Percentiles rank a stretch among this genome's conserved stretches.
phyloP scores from a whole-genome alignment of 2,329 filamentous ascomycete species.

The Talaromyces amestolkiae region DNA sequence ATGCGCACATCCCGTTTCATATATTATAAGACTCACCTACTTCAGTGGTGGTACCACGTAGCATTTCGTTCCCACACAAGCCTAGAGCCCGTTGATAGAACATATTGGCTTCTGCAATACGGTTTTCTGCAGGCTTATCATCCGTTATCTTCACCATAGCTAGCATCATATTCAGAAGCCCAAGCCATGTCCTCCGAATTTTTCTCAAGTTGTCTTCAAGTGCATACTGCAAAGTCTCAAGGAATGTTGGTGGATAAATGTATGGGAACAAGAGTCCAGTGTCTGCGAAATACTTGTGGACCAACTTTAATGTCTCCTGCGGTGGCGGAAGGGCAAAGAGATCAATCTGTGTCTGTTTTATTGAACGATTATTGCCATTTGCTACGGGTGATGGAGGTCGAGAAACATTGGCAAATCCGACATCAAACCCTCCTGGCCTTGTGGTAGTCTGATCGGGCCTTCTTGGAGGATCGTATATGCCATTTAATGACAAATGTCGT shows the following conservation, averaged over 20 bases:
- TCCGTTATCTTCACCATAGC: conserved; percentile 44
- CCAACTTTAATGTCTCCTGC: conserved; percentile 29
- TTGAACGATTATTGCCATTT: neutral
- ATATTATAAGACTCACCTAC: conserved; percentile 31
- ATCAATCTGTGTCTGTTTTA: conserved; percentile 21
- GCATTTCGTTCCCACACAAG: conserved; percentile 45
- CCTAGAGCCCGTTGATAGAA: conserved; percentile 47
- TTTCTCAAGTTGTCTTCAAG: conserved; percentile 33
- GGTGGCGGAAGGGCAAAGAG: conserved; percentile 35
- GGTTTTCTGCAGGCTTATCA: conserved; percentile 33
- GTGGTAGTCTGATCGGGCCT: neutral
- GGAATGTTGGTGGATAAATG: conserved; percentile 37
- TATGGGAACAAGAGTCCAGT: conserved; percentile 39
- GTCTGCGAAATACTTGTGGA: conserved; percentile 39
- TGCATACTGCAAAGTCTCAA: conserved; percentile 37
- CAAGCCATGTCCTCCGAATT: conserved; percentile 51
- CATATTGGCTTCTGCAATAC: conserved; percentile 43
- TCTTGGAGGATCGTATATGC: conserved; percentile 14
- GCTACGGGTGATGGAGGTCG: neutral
- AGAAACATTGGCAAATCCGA: neutral
- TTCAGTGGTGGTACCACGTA: conserved; percentile 47
- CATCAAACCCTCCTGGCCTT: neutral
- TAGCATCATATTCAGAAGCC: conserved; percentile 51
- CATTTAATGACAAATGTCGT: conserved; percentile 35
- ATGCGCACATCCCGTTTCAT: neutral